Evolutionary conservation across 2,329 filamentous ascomycete species (phyloP).

Genomic region (Sporothrix brasiliensis): DNA sequence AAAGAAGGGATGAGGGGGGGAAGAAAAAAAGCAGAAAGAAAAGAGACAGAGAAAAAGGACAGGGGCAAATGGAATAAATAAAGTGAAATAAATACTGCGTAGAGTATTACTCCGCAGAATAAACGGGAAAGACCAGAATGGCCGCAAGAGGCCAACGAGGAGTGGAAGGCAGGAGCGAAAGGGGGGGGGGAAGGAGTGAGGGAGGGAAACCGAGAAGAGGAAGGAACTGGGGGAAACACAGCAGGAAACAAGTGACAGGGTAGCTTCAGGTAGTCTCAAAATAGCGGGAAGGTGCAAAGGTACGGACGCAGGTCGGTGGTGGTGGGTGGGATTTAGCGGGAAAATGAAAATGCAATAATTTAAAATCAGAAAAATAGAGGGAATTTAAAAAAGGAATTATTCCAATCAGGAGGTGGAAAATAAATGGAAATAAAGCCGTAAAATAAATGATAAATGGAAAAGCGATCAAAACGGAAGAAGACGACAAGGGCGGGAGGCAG

Average conservation of each 20-base stretch:
- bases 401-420: conserved; percentile 5
- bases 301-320: conserved; percentile 21
- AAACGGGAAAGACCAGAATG: background rate
- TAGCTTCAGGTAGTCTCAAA: background rate
- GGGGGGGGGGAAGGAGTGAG: background rate
- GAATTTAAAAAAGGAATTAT: conserved; percentile 16
- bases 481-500: background rate
- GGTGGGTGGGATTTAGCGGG: conserved; percentile 27
- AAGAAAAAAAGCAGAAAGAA: conserved; percentile 37
- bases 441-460: conserved; percentile 4
- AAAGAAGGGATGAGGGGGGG: background rate
- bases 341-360: conserved; percentile 27
- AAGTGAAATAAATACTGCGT: conserved; percentile 1
- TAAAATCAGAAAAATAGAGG: background rate
- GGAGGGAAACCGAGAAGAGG: background rate
- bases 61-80: conserved; percentile 37
- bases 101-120: background rate
- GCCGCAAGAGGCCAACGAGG: background rate
- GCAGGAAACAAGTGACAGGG: conserved; percentile 18
- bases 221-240: conserved; percentile 10
- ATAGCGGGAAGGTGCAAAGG: conserved; percentile 8
- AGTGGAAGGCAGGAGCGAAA: background rate
- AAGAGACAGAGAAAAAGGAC: conserved; percentile 4
- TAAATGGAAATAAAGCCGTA: conserved; percentile 19
- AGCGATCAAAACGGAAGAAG: background rate